Evolutionary conservation across 148 eudicot genomes (phyloP).

Genomic region (Arbutus unedo): DNA sequence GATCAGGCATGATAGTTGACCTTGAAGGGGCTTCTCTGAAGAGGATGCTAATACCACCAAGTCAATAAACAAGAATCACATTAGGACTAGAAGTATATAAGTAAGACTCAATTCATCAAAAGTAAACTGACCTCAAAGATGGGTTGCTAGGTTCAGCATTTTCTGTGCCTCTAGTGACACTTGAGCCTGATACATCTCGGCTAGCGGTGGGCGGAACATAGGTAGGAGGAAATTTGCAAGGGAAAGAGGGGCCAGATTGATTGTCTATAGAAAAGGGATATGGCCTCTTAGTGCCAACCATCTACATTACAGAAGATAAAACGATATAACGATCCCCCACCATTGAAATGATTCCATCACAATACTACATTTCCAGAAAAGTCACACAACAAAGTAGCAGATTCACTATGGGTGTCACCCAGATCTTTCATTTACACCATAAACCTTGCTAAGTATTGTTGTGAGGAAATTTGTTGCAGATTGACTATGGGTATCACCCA

Average conservation of each 20-base stretch:
- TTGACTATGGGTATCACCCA: neutral
- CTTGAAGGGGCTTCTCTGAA: constrained; percentile 38
- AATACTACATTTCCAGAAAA: no score
- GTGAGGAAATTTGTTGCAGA: neutral
- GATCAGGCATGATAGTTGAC: constrained; percentile 23
- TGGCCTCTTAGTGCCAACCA: constrained; percentile 57
- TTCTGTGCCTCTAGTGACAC: constrained; percentile 26
- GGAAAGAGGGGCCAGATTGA: constrained; percentile 43
- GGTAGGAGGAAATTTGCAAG: constrained; percentile 25
- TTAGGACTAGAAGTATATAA: neutral
- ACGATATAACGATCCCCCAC: neutral
- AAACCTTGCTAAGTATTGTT: no score
- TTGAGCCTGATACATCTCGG: constrained; percentile 33
- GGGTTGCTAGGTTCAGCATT: constrained; percentile 30
- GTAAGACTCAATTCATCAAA: neutral
- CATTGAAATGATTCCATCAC: neutral
- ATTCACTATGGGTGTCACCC: neutral
- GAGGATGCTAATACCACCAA: constrained; percentile 7
- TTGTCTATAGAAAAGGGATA: constrained; percentile 46
- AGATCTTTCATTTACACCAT: no score
- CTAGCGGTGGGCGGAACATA: constrained; percentile 20
- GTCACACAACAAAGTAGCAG: neutral
- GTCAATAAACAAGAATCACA: neutral
- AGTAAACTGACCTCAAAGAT: constrained; percentile 40
- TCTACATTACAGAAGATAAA: constrained; percentile 36